Base-by-base conservation (phyloP, 805 yeast species). In the Danielia reshetovae region DNA sequence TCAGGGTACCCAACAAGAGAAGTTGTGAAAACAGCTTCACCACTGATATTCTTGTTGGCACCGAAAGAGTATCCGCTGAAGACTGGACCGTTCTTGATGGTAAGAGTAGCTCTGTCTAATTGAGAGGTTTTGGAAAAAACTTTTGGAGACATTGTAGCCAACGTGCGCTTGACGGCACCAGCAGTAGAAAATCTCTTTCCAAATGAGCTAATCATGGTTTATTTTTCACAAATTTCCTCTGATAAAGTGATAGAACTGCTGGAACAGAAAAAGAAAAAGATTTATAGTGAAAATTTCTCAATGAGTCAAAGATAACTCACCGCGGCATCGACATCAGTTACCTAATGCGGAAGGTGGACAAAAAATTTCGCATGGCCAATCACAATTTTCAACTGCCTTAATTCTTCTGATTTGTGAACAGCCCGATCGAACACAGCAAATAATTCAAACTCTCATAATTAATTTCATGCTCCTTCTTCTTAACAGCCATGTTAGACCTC, bases 1-100 rank as follows among this genome's bases (percentile, higher is more conserved):
- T 93, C 98, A 12, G 98, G 97, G 64, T 93, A 93, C 13, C 98
- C 99, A 9, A 93, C 98, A 61, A 94, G 73, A 6, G 97, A 93
- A 22, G 99, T 94, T 30, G 97, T 87, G 70, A 93, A 93, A 29
- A 94, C 98, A 19, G 96, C 95, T 64, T 93, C 99, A 45, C 99
- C 99, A 40, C 94, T 81, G 43, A 87, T 78, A 45, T 89, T 86
- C 47, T 82, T 83, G 60, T 87, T 79, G 27, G 97, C 96, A 55
- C 99, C 99, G 55, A 93, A 94, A 0, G 97, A 90, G 59, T 78
- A 82, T 27, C 98, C 99, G 52, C 76, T 79, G 70, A 87, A 87
- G 21, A 86, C 81, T 14, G 97, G 96, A 13, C 97, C 98, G 57
- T 88, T 85, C 58, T 89, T 79, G 51, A 90, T 81, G 17, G 95